A percentile compares a stretch with the other conserved stretches of the same genome.
phyloP scores from a whole-genome alignment of 441 rosid species.

The Syzygium malaccense region DNA sequence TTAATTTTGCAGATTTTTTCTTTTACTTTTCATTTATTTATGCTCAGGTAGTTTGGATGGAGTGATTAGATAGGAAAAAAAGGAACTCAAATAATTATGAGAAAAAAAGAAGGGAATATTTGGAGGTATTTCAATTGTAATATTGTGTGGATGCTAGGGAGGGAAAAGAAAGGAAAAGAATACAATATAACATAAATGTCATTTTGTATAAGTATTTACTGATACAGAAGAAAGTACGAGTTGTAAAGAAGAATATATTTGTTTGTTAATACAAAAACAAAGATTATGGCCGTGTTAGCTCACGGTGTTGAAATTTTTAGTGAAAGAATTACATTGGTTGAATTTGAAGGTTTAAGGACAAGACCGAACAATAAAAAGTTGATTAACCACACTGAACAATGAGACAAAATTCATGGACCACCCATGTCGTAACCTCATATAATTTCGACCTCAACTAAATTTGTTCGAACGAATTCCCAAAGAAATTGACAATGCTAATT shows the following conservation, averaged over 20 bases:
- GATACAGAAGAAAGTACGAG: neutral
- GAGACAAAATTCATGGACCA: accelerated
- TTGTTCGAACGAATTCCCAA: neutral
- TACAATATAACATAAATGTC: neutral
- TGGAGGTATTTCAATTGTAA: neutral
- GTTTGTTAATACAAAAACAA: neutral
- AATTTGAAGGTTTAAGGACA: neutral
- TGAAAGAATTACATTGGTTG: neutral
- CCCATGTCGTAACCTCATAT: accelerated
- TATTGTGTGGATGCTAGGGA: neutral
- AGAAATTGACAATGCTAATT: accelerated
- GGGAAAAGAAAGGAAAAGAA: neutral
- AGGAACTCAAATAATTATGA: neutral
- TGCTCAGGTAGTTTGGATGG: neutral
- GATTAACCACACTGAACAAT: accelerated
- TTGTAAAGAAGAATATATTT: neutral
- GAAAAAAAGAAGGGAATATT: neutral
- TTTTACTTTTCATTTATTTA: neutral
- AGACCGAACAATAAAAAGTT: accelerated
- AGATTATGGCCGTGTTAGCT: neutral
- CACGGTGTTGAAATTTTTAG: neutral
- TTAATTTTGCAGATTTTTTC: neutral
- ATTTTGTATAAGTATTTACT: neutral
- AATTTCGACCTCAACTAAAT: neutral
- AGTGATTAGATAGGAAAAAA: neutral